Conservation (phyloP, 768 basidiomycete species). For the Termitomyces sp. region DNA sequence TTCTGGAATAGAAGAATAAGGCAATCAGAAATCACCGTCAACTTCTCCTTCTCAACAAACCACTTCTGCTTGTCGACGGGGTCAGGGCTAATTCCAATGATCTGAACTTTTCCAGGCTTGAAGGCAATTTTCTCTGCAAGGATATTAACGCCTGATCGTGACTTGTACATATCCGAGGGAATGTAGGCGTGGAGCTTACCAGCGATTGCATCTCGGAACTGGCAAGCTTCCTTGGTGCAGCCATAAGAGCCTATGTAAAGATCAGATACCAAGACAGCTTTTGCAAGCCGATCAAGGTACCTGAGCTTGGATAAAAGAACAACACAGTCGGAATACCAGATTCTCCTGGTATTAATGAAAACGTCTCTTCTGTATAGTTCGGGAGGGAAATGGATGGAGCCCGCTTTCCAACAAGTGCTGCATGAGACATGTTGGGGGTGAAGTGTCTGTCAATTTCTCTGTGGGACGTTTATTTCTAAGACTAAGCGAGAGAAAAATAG, state of each 20-base stretch:
- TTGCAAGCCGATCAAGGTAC: slow-evolving; percentile 25
- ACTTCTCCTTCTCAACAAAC: slow-evolving; percentile 67
- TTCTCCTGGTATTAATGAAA: slow-evolving; percentile 53
- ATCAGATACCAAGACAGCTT: background rate
- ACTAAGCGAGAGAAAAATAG: background rate
- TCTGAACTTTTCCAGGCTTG: slow-evolving; percentile 53
- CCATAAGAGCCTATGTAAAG: slow-evolving; percentile 54
- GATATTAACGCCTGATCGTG: background rate
- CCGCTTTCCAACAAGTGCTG: slow-evolving; percentile 52
- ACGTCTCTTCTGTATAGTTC: slow-evolving; percentile 57
- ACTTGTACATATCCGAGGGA: background rate
- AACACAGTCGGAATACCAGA: slow-evolving; percentile 57
- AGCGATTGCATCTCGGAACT: slow-evolving; percentile 73
- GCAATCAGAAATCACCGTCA: slow-evolving; percentile 40
- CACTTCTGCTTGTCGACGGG: slow-evolving; percentile 65
- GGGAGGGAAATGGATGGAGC: slow-evolving; percentile 65
- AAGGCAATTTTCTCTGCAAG: slow-evolving; percentile 57
- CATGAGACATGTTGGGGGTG: slow-evolving; percentile 31
- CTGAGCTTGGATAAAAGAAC: slow-evolving; percentile 77
- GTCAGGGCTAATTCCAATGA: slow-evolving; percentile 75
- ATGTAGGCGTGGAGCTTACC: slow-evolving; percentile 31
- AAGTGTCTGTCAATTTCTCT: background rate
- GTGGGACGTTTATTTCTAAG: background rate
- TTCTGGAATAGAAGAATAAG: too few relatives aligned
- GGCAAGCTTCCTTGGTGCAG: slow-evolving; percentile 79